Conservation (phyloP, 345 rosid species). For the Eucalyptus fibrosa region DNA sequence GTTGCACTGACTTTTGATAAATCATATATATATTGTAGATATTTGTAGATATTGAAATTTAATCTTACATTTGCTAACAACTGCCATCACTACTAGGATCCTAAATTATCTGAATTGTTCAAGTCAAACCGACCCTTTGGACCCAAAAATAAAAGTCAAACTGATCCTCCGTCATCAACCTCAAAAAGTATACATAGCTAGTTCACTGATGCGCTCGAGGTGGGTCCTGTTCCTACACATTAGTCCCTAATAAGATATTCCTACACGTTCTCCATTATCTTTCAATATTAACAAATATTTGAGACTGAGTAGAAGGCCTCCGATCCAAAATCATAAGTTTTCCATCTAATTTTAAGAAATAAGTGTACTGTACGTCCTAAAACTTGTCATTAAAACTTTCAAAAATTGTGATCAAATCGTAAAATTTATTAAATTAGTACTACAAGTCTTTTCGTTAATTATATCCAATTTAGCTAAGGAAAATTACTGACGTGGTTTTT, state of each 20-base stretch:
- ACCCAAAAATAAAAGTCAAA: not conserved
- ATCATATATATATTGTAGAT: not conserved
- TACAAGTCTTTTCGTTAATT: too few relatives aligned
- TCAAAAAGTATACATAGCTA: not conserved
- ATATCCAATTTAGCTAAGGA: too few relatives aligned
- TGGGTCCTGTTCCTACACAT: not conserved
- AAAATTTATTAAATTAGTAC: too few relatives aligned
- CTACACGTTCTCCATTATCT: not conserved
- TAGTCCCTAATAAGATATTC: not conserved
- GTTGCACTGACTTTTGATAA: not conserved
- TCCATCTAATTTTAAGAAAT: not conserved
- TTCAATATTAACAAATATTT: not conserved
- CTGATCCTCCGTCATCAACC: not conserved
- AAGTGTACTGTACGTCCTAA: accelerated
- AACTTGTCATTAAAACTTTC: too few relatives aligned
- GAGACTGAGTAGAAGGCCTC: not conserved
- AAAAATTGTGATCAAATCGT: accelerated
- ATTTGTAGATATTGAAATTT: not conserved
- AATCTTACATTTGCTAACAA: not conserved
- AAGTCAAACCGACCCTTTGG: not conserved
- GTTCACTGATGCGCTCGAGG: not conserved
- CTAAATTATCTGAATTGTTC: not conserved
- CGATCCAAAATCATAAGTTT: not conserved
- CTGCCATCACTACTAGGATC: not conserved
- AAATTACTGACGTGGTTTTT: too few relatives aligned